Percentiles rank a stretch among this genome's conserved stretches.
phyloP scores from a whole-genome alignment of 176 grass and related monocot genomes.

The Ananas comosus region DNA sequence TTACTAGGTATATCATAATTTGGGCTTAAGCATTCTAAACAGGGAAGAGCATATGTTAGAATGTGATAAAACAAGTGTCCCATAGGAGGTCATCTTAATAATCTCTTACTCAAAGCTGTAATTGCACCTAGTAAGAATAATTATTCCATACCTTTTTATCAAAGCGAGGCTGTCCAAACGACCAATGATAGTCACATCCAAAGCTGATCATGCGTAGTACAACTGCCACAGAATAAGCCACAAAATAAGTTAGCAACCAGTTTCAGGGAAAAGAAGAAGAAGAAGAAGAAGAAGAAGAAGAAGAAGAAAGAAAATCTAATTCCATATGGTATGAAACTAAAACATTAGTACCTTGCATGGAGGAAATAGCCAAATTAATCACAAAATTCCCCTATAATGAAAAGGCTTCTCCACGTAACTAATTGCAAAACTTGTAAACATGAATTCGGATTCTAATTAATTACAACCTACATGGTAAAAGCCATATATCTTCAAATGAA shows the following conservation, averaged over 20 bases:
- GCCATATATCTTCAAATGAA: neutral
- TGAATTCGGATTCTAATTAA: too few species aligned
- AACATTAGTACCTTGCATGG: neutral
- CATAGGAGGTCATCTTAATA: neutral
- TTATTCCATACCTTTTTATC: constrained; percentile 55
- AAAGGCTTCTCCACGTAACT: neutral
- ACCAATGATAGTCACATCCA: constrained; percentile 88
- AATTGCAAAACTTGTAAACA: neutral
- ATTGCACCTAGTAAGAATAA: neutral
- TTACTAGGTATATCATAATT: too few species aligned
- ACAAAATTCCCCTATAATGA: neutral
- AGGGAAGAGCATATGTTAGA: neutral
- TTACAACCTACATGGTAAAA: neutral
- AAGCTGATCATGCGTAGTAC: constrained; percentile 88
- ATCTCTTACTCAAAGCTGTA: neutral
- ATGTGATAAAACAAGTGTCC: neutral
- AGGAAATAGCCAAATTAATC: neutral
- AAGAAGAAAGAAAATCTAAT: neutral
- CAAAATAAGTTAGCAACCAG: constrained; percentile 4
- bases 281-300: neutral
- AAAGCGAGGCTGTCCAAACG: constrained; percentile 43
- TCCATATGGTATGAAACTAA: neutral
- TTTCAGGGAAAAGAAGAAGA: too few species aligned
- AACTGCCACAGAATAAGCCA: constrained; percentile 27
- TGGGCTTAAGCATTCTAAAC: too few species aligned